Percentiles rank a stretch among this genome's conserved stretches.
Evolutionary conservation across 768 basidiomycete genomes (phyloP).

Genomic region (Collybia nuda): DNA sequence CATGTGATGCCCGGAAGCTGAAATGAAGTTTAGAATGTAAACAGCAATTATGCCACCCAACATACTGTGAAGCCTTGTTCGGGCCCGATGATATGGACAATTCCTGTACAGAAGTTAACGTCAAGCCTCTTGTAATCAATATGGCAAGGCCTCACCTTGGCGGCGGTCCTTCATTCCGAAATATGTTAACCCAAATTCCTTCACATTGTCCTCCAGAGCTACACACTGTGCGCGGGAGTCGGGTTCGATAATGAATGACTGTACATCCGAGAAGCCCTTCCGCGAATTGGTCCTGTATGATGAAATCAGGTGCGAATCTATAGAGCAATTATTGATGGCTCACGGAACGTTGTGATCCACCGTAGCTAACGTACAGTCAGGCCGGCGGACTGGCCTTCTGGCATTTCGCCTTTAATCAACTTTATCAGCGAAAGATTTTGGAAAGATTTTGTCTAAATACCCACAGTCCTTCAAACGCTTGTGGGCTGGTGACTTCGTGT

Average conservation of each 20-base stretch:
- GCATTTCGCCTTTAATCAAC: constrained; percentile 58
- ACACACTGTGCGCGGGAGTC: constrained; percentile 84
- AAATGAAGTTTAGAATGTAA: constrained; percentile 3
- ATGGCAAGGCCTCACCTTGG: constrained; percentile 54
- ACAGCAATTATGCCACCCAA: constrained; percentile 1
- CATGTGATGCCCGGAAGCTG: constrained; percentile 78
- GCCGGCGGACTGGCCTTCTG: constrained; percentile 72
- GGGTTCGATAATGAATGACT: constrained; percentile 77
- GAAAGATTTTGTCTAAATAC: constrained; percentile 20
- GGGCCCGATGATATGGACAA: constrained; percentile 88
- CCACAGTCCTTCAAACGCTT: constrained; percentile 87
- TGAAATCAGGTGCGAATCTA: neutral
- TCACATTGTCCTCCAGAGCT: constrained; percentile 86
- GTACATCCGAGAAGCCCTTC: constrained; percentile 70
- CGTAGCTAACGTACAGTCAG: constrained; percentile 88
- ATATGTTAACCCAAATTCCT: constrained; percentile 89
- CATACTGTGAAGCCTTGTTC: constrained; percentile 89
- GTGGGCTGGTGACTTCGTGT: constrained; percentile 93
- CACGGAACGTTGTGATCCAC: constrained; percentile 89
- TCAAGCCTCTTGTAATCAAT: constrained; percentile 1
- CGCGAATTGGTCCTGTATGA: constrained; percentile 62
- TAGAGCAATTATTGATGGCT: constrained; percentile 25
- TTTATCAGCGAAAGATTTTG: constrained; percentile 10
- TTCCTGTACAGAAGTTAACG: constrained; percentile 43
- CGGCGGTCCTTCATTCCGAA: constrained; percentile 89